These are phyloP conservation scores for Jacaranda mimosifolia DNA, from an alignment of 257 asterid genomes.

Conservation along the genomic window DNA sequence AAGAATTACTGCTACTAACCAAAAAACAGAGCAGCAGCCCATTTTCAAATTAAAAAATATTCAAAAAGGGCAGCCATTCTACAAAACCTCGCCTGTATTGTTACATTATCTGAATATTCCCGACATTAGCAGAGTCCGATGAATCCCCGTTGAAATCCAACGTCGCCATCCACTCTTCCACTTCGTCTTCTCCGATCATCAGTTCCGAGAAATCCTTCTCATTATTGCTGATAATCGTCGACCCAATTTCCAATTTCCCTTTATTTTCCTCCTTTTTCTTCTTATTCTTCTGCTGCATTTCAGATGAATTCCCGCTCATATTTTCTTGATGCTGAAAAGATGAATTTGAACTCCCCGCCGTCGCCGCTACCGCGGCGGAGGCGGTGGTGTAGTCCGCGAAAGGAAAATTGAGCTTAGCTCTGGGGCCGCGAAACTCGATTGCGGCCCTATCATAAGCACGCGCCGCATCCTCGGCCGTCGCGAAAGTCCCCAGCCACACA, in stretches of 20 bases:
- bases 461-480: constrained; percentile 66
- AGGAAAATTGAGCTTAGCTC: constrained; percentile 66
- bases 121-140: constrained; percentile 20
- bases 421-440: constrained; percentile 66
- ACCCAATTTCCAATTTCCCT: constrained; percentile 27
- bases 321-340: background rate
- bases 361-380: background rate
- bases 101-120: background rate
- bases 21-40: background rate
- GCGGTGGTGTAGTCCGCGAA: constrained; percentile 52
- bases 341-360: background rate
- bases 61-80: background rate
- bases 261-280: background rate
- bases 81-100: background rate
- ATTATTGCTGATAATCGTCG: constrained; percentile 10
- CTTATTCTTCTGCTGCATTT: background rate
- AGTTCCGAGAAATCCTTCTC: constrained; percentile 44
- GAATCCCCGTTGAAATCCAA: constrained; percentile 12
- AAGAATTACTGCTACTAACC: background rate
- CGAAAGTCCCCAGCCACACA: constrained; percentile 73
- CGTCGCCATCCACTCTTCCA: constrained; percentile 16
- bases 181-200: constrained; percentile 48
- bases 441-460: constrained; percentile 69
- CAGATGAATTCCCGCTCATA: background rate
- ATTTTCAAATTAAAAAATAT: background rate